phyloP scores from a whole-genome alignment of 1,139 yeast species.

The Pneumocystis oryctolagi region DNA sequence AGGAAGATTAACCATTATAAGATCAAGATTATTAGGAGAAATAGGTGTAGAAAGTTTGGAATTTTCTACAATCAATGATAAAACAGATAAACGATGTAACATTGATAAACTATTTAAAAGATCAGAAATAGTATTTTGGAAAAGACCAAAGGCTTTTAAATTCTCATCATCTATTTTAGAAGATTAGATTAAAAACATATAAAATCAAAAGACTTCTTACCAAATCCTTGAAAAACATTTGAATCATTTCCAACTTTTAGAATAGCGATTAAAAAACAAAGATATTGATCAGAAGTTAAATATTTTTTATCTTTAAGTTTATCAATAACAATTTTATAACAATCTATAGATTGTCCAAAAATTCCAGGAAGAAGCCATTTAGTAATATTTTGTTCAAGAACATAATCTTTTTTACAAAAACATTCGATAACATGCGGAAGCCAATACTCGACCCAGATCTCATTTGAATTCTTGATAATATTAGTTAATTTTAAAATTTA shows the following conservation, averaged over 20 bases:
- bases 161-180: background rate
- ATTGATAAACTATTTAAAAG: slow-evolving; percentile 3
- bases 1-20: slow-evolving; percentile 2
- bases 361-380: background rate
- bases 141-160: background rate
- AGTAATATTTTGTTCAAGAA: background rate
- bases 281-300: background rate
- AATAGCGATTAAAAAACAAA: background rate
- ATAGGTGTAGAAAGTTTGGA: slow-evolving; percentile 5
- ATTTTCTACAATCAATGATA: slow-evolving; percentile 2
- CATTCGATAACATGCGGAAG: background rate
- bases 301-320: background rate
- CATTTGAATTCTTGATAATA: background rate
- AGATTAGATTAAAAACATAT: background rate
- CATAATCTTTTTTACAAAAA: background rate
- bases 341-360: background rate
- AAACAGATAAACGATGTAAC: slow-evolving; percentile 4
- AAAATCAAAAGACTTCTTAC: background rate
- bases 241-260: background rate
- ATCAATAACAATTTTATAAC: background rate
- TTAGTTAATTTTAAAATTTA: background rate
- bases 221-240: background rate
- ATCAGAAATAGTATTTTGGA: background rate
- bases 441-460: background rate
- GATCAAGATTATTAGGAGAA: background rate